Conservation (phyloP, 495 filamentous ascomycete species). For the Letharia lupina region DNA sequence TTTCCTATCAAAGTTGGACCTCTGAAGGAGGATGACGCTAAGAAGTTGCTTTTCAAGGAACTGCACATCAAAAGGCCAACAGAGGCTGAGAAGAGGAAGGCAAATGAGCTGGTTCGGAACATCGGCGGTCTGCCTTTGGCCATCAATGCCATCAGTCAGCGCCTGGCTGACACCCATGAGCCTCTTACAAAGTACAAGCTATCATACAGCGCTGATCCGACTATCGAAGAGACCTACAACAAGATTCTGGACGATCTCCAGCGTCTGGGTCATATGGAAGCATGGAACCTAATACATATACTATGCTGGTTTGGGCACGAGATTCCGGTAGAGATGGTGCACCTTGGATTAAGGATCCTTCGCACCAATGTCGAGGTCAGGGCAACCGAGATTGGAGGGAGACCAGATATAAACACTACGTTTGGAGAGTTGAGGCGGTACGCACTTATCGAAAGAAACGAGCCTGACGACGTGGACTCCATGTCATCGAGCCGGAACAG, state of each 20-base stretch:
- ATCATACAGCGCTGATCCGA: constrained; percentile 59
- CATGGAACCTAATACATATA: constrained; percentile 65
- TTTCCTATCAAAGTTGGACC: constrained; percentile 56
- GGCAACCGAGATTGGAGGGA: constrained; percentile 43
- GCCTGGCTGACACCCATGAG: constrained; percentile 61
- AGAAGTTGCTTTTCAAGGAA: constrained; percentile 51
- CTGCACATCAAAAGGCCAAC: constrained; percentile 44
- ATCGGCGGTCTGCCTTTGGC: constrained; percentile 68
- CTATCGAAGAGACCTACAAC: constrained; percentile 60
- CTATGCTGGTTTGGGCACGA: constrained; percentile 67
- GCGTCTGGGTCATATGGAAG: constrained; percentile 48
- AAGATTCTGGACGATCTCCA: constrained; percentile 63
- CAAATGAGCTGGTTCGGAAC: constrained; percentile 56
- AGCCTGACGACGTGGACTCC: constrained; percentile 36
- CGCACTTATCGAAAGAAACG: constrained; percentile 60
- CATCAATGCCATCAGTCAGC: constrained; percentile 69
- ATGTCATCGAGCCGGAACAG: constrained; percentile 40
- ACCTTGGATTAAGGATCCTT: constrained; percentile 52
- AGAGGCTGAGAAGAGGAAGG: constrained; percentile 49
- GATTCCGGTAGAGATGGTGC: constrained; percentile 66
- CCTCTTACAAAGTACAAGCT: constrained; percentile 61
- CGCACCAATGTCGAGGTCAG: constrained; percentile 42
- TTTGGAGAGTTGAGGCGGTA: constrained; percentile 60
- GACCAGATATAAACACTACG: constrained; percentile 57
- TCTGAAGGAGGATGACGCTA: constrained; percentile 50